These are phyloP conservation scores for Tulasnella sp. DNA, from an alignment of 768 basidiomycete genomes.

Conservation along the genomic window DNA sequence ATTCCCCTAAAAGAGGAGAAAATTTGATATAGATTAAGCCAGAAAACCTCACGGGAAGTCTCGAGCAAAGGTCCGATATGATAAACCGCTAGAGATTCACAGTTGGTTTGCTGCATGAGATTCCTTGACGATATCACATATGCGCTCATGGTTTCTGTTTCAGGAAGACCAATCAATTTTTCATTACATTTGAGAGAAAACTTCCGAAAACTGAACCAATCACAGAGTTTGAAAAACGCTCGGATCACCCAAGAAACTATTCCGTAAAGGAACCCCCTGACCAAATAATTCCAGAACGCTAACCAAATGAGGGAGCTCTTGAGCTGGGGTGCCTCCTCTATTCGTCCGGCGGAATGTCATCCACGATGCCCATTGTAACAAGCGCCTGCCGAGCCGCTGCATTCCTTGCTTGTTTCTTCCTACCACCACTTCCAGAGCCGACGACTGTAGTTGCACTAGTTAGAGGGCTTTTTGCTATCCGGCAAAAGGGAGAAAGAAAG, in stretches of 20 bases:
- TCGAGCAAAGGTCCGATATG: not conserved
- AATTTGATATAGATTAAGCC: no score
- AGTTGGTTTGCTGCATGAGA: accelerated
- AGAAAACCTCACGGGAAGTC: not conserved
- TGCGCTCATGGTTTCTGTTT: not conserved
- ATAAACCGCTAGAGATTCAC: not conserved
- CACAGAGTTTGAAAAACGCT: no score
- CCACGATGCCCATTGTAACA: not conserved
- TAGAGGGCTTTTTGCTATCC: not conserved
- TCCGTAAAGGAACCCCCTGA: no score
- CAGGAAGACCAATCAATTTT: not conserved
- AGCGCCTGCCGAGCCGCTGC: not conserved
- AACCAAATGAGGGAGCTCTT: no score
- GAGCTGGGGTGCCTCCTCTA: not conserved
- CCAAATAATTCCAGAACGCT: no score
- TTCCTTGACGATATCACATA: not conserved
- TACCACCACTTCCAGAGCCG: not conserved
- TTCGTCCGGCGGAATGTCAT: not conserved
- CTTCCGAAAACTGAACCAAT: no score
- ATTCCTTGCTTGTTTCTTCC: constrained; percentile 14
- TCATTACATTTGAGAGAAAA: no score
- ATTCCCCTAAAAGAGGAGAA: no score
- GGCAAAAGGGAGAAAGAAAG: not conserved
- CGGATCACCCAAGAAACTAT: no score
- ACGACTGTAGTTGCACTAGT: not conserved